Base-by-base conservation (phyloP, 306 rosid species). In the Begonia loranthoides region DNA sequence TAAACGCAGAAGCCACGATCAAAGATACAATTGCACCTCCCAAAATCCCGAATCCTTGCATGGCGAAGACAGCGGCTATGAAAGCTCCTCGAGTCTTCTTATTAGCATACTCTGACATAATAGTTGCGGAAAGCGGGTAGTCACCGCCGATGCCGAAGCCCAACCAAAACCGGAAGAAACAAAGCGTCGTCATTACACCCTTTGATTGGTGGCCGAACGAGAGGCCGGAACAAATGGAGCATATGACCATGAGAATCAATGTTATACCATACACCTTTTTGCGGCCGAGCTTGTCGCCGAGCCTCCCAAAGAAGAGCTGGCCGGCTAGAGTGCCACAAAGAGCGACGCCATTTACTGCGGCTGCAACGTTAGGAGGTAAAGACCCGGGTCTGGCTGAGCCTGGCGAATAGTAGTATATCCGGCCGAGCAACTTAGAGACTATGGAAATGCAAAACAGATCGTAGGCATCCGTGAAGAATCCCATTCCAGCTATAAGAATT, bases 21-120 rank as follows among this genome's bases (percentile, higher is more conserved):
- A 57, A 13, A 21, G 61, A 50, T 3, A 57, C 40, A 19, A 57
- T 45, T n/a, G 52, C 51, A 45, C 61, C 51, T 0, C 7, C 61
- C 61, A 57, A 57, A 28, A 57, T 57, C 45, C 19, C 61, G 36
- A 28, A 28, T 28, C 36, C 61, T 12, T 57, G 61, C 61, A 44
- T 57, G 11, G 61, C 61, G 46, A 57, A 57, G 11, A 57, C 61
- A 5, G 51, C 51, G 6, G 61, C 61, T 13, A 44, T 57, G 46
- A 57, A 57, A 12, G 61, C 61, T n/a, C 61, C 61, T 21, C 61
- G 61, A 45, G 61, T 57, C 52, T 15, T 57, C 46, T 57, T 57
- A 38, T 57, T 57, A 1, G 61, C 61, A 12, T 57, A 57, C 15
- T 57, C 61, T 0, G 61, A 57, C 61, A 57, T 57, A 15, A 57